Conservation (phyloP, 306 rosid genomes). For the Vigna trinervia region DNA sequence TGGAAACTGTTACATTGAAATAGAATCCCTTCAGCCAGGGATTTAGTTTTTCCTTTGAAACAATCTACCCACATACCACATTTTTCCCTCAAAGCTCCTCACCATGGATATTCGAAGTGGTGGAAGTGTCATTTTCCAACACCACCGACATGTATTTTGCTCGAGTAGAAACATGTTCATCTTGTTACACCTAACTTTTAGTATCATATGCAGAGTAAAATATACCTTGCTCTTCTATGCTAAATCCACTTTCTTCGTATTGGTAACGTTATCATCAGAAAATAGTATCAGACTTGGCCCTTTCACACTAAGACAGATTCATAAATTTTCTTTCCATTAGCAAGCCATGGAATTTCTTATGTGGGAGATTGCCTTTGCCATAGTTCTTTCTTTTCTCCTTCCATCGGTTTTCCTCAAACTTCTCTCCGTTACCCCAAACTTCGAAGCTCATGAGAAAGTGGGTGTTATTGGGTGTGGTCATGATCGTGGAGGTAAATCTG, state of each 20-base stretch:
- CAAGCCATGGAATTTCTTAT: constrained; percentile 62
- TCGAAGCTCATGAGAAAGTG: constrained; percentile 31
- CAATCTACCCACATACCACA: neutral
- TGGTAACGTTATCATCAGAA: constrained; percentile 34
- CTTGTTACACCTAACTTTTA: constrained; percentile 53
- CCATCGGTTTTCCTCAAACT: constrained; percentile 52
- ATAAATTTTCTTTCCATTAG: neutral
- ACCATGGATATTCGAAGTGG: constrained; percentile 29
- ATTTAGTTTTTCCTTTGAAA: neutral
- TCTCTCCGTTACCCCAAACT: constrained; percentile 38
- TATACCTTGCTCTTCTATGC: constrained; percentile 65
- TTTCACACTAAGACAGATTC: neutral
- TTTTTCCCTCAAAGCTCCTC: neutral
- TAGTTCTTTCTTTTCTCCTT: constrained; percentile 54
- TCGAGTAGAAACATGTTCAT: neutral
- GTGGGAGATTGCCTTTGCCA: constrained; percentile 50
- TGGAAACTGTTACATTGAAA: no score
- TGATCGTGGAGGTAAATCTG: constrained; percentile 41
- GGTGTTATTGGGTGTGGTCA: constrained; percentile 28
- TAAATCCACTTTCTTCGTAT: constrained; percentile 44
- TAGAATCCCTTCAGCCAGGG: no score
- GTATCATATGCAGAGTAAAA: constrained; percentile 39
- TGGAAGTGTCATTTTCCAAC: constrained; percentile 50
- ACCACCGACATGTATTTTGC: constrained; percentile 39
- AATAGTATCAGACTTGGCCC: neutral